Percentiles rank a stretch among this genome's conserved stretches.
Conservation (phyloP, 1,284 basidiomycete genomes). For the Marasmius oreades region DNA sequence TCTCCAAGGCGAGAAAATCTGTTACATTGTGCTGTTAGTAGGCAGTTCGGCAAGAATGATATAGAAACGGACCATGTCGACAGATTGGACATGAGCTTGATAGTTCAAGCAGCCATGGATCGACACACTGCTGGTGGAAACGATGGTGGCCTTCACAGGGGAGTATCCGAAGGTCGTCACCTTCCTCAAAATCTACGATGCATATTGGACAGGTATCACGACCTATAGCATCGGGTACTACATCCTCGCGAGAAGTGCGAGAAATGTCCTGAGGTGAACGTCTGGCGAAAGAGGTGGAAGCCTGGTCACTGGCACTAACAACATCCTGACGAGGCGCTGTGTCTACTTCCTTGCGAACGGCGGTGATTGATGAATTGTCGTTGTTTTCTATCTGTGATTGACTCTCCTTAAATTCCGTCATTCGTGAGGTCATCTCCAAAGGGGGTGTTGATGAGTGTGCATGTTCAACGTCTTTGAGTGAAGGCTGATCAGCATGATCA, state of each 20-base stretch:
- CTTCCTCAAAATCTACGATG: constrained; percentile 88
- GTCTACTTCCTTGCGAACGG: background rate
- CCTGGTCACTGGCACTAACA: background rate
- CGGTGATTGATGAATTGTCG: background rate
- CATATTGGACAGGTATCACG: constrained; percentile 92
- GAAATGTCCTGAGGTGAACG: background rate
- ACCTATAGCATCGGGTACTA: constrained; percentile 64
- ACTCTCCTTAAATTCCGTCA: no score
- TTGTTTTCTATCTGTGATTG: no score
- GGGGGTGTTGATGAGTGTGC: background rate
- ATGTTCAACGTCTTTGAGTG: constrained; percentile 26
- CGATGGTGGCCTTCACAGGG: constrained; percentile 88
- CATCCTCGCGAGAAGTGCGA: constrained; percentile 28
- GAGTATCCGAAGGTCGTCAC: constrained; percentile 84
- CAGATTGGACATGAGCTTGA: constrained; percentile 90
- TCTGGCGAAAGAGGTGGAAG: background rate
- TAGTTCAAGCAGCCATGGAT: constrained; percentile 87
- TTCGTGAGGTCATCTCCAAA: background rate
- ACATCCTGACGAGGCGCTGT: background rate
- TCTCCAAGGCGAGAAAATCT: constrained; percentile 50
- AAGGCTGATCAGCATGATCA: constrained; percentile 3
- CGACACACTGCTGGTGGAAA: constrained; percentile 83
- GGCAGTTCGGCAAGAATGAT: background rate
- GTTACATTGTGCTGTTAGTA: constrained; percentile 7
- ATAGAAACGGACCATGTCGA: constrained; percentile 65